phyloP scores from a whole-genome alignment of 345 rosid species.

The Gossypium herbaceum region DNA sequence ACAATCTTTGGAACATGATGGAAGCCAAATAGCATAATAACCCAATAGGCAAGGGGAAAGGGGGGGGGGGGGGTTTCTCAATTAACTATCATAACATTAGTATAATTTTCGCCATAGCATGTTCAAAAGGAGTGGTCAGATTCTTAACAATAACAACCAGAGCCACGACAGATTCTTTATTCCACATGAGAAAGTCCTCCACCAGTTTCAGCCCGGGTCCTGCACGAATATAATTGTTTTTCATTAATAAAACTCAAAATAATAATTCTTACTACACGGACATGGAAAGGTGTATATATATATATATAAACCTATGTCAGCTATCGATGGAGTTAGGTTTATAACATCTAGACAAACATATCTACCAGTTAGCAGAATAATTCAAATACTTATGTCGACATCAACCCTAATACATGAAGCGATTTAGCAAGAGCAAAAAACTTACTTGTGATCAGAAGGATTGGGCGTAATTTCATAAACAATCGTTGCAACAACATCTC shows the following conservation, averaged over 20 bases:
- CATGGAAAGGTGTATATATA: not conserved
- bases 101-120: not conserved
- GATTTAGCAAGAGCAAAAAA: constrained; percentile 6
- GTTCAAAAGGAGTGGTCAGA: not conserved
- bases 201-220: constrained; percentile 62
- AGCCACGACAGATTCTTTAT: constrained; percentile 14
- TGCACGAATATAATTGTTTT: constrained; percentile 24
- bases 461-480: constrained; percentile 93
- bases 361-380: not conserved
- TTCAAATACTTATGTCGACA: not conserved
- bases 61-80: not conserved
- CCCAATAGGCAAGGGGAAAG: too few relatives aligned
- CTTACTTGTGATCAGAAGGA: constrained; percentile 98
- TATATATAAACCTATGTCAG: not conserved
- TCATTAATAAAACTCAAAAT: not conserved
- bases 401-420: not conserved
- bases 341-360: not conserved
- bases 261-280: not conserved
- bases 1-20: not conserved
- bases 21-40: not conserved
- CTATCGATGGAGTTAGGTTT: not conserved
- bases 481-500: constrained; percentile 84
- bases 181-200: constrained; percentile 64
- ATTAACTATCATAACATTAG: not conserved
- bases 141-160: not conserved